A percentile compares a stretch with the other conserved stretches of the same genome.
These are phyloP conservation scores for Waltergamsia citrina DNA, from an alignment of 2,329 filamentous ascomycete species.

Conservation along the genomic window DNA sequence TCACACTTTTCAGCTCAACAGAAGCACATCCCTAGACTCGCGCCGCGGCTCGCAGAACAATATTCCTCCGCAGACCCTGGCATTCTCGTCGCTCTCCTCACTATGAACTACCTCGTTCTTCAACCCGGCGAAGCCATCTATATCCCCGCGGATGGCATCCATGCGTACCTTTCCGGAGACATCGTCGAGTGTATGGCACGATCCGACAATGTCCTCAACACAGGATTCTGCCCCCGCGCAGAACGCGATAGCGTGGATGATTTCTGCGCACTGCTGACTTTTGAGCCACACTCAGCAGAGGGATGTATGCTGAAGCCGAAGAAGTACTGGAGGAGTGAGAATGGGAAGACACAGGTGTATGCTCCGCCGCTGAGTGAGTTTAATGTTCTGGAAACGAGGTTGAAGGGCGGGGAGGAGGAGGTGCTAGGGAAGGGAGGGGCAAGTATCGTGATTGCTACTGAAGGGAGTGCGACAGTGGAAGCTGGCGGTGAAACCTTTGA, in stretches of 20 bases:
- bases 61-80: conserved; percentile 57
- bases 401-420: conserved; percentile 51
- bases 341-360: conserved; percentile 54
- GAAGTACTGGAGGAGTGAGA: conserved; percentile 38
- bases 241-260: conserved; percentile 55
- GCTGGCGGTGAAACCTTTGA: conserved; percentile 11
- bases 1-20: conserved; percentile 36
- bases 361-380: conserved; percentile 64
- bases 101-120: conserved; percentile 66
- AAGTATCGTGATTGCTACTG: conserved; percentile 12
- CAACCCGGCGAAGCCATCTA: conserved; percentile 57
- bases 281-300: conserved; percentile 47
- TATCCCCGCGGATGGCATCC: conserved; percentile 65
- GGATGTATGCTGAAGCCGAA: conserved; percentile 45
- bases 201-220: conserved; percentile 65
- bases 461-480: conserved; percentile 10
- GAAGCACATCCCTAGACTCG: conserved; percentile 52
- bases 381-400: conserved; percentile 50
- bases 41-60: conserved; percentile 54
- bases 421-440: conserved; percentile 13
- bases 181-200: conserved; percentile 75
- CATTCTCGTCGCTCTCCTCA: conserved; percentile 57
- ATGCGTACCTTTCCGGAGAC: conserved; percentile 63
- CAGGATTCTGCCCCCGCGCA: conserved; percentile 60
- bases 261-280: conserved; percentile 54